phyloP scores from a whole-genome alignment of 2,329 filamentous ascomycete genomes.

The Colletotrichum sp. region DNA sequence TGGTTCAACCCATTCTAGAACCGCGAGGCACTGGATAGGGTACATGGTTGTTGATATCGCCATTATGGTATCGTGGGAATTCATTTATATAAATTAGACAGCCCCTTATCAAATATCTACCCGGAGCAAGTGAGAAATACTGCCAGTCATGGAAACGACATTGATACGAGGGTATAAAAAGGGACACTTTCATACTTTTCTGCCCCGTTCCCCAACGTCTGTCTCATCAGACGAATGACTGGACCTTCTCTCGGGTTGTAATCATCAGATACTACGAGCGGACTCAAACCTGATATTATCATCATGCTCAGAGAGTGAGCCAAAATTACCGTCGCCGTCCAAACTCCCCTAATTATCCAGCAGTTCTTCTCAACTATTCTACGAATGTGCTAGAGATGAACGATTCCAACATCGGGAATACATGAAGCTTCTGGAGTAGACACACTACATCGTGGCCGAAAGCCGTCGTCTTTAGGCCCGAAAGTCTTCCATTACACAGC shows the following conservation, averaged over 20 bases:
- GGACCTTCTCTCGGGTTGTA: accelerated
- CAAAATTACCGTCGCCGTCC: not conserved
- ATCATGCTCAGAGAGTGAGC: not conserved
- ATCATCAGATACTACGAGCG: not conserved
- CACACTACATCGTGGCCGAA: not conserved
- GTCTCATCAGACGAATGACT: not conserved
- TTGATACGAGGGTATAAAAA: not conserved
- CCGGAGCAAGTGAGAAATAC: not conserved
- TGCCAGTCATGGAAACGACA: not conserved
- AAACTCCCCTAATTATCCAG: not conserved
- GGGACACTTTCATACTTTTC: not conserved
- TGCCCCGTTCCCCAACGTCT: not conserved
- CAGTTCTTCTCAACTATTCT: not conserved
- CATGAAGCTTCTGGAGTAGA: not conserved
- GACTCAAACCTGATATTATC: not conserved
- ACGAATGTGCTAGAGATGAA: not conserved
- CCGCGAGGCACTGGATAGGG: not conserved
- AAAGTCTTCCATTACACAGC: too few relatives aligned
- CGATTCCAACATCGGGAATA: not conserved
- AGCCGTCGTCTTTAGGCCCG: not conserved
- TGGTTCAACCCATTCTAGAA: not conserved
- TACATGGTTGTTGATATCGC: not conserved
- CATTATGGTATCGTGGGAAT: not conserved
- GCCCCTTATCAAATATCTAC: not conserved
- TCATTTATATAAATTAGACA: not conserved